Conservation (phyloP, 768 basidiomycete species). For the Pulveroboletus sp. region DNA sequence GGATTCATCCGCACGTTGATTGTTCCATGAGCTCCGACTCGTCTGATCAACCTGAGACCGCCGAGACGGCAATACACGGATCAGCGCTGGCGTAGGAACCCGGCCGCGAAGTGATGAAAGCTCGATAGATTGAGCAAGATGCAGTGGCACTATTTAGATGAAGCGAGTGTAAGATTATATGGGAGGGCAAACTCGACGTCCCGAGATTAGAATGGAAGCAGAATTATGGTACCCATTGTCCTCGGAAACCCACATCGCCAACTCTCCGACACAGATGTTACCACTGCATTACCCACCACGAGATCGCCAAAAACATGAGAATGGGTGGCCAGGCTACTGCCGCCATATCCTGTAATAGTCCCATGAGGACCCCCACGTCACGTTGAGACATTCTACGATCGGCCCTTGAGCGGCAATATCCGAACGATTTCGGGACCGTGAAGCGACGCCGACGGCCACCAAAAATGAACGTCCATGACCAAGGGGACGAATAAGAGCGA, state of each 20-base stretch:
- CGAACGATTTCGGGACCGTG: constrained; percentile 18
- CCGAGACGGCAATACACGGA: constrained; percentile 4
- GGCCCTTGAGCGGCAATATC: constrained; percentile 2
- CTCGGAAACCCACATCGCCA: not conserved
- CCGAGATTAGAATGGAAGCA: not conserved
- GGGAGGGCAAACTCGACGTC: not conserved
- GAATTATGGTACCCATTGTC: not conserved
- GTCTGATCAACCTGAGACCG: not conserved
- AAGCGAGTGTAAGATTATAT: not conserved
- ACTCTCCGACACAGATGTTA: constrained; percentile 4
- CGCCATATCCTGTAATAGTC: constrained; percentile 29
- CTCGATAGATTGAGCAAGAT: not conserved
- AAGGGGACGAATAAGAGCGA: constrained; percentile 12
- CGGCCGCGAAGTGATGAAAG: not conserved
- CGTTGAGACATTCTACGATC: constrained; percentile 11
- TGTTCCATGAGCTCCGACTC: not conserved
- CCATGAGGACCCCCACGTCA: constrained; percentile 27
- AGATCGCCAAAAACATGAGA: constrained; percentile 27
- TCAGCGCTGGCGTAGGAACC: not conserved
- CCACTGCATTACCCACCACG: constrained; percentile 33
- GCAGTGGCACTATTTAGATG: not conserved
- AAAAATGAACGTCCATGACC: constrained; percentile 27
- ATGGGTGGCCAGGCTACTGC: constrained; percentile 38
- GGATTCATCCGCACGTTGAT: not conserved
- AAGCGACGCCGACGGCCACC: constrained; percentile 25